Conservation (phyloP, 148 eudicot genomes). For the Salicornia ramosissima region DNA sequence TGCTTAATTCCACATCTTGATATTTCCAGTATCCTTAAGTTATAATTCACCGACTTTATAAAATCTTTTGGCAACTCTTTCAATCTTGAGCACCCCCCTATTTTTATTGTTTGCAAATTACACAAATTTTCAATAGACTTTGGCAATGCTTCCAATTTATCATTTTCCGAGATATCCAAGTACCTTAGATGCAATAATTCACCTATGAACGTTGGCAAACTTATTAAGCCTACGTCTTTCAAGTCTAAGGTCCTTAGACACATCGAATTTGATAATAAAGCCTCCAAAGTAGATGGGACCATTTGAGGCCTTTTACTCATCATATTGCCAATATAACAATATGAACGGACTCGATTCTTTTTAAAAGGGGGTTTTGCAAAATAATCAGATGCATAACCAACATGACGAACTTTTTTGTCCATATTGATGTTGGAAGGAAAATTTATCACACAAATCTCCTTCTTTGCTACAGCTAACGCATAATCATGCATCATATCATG, state of each 20-base stretch:
- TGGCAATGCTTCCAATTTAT: background rate
- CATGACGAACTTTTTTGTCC: background rate
- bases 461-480: background rate
- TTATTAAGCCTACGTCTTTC: too few relatives aligned
- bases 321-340: background rate
- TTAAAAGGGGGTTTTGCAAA: background rate
- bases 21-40: background rate
- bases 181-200: constrained; percentile 11
- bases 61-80: background rate
- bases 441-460: background rate
- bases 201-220: background rate
- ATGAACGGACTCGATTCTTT: background rate
- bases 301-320: background rate
- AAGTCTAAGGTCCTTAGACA: background rate
- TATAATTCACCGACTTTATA: background rate
- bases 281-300: background rate
- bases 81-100: background rate
- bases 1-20: background rate
- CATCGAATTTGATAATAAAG: background rate
- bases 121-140: background rate
- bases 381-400: too few relatives aligned
- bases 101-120: background rate
- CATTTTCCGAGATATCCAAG: background rate
- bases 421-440: background rate
- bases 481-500: constrained; percentile 14